Conservation (phyloP, 148 eudicot species). For the Polygonum aviculare region DNA sequence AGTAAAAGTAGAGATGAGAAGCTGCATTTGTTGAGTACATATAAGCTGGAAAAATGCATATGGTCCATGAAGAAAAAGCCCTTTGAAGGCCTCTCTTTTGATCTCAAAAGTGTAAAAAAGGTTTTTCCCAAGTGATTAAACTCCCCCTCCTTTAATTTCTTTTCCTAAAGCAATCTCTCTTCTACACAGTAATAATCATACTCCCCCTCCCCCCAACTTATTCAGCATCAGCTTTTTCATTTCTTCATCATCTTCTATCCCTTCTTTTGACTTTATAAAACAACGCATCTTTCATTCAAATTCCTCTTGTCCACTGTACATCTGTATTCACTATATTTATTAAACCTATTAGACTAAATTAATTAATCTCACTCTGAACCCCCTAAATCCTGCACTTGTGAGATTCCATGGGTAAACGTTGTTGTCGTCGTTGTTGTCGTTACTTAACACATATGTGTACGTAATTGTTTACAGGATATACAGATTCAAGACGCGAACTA, state of each 20-base stretch:
- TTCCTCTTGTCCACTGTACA: not conserved
- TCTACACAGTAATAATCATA: not conserved
- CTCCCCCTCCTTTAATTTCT: not conserved
- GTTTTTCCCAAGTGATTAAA: not conserved
- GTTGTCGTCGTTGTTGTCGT: no score
- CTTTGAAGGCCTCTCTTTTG: constrained; percentile 11
- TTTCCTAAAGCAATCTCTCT: constrained; percentile 4
- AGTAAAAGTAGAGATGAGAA: not conserved
- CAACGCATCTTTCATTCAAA: not conserved
- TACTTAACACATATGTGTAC: no score
- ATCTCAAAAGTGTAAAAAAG: constrained; percentile 10
- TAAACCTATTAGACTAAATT: not conserved
- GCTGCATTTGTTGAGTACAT: constrained; percentile 5
- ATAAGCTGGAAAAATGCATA: constrained; percentile 2
- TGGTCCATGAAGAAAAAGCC: constrained; percentile 10
- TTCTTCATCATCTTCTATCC: not conserved
- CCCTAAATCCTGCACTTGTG: no score
- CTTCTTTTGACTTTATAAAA: constrained; percentile 1
- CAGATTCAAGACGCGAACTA: constrained; percentile 4
- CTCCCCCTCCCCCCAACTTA: not conserved
- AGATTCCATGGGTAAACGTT: no score
- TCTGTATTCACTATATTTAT: not conserved
- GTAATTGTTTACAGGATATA: not conserved
- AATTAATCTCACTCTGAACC: no score
- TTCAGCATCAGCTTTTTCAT: not conserved